These are phyloP conservation scores for Erigeron canadensis DNA, from an alignment of 129 eudicot genomes.

Conservation along the genomic window DNA sequence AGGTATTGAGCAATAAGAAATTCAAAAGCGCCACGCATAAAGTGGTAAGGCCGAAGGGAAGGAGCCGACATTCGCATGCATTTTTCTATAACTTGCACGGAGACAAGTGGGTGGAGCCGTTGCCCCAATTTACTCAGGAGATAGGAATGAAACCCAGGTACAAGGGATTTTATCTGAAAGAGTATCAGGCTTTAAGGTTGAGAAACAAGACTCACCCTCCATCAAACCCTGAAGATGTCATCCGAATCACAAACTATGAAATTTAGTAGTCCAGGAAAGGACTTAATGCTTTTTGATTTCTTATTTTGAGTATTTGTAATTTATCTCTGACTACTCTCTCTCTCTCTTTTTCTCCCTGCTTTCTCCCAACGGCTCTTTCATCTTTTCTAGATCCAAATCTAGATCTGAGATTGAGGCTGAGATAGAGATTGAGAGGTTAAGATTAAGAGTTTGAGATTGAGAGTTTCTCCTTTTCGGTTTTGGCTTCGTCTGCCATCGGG, in stretches of 20 bases:
- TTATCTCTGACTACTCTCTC: too few relatives aligned
- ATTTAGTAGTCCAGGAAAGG: slow-evolving; percentile 2
- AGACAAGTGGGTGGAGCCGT: slow-evolving; percentile 65
- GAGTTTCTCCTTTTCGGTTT: too few relatives aligned
- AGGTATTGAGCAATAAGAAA: slow-evolving; percentile 59
- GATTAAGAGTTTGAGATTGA: too few relatives aligned
- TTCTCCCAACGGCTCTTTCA: too few relatives aligned
- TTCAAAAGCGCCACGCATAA: slow-evolving; percentile 63
- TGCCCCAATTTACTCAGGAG: slow-evolving; percentile 40
- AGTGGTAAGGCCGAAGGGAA: slow-evolving; percentile 48
- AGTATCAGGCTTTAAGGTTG: slow-evolving; percentile 54
- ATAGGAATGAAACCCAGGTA: slow-evolving; percentile 48
- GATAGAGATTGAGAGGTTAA: too few relatives aligned
- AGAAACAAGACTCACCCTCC: slow-evolving; percentile 73
- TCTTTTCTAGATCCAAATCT: too few relatives aligned
- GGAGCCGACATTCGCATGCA: slow-evolving; percentile 44
- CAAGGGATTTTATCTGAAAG: slow-evolving; percentile 52
- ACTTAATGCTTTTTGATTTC: neutral
- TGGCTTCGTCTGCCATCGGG: too few relatives aligned
- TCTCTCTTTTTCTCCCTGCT: too few relatives aligned
- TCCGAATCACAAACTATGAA: slow-evolving; percentile 44
- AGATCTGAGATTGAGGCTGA: too few relatives aligned
- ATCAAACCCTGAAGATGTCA: slow-evolving; percentile 47
- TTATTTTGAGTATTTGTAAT: neutral
- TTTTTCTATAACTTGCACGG: slow-evolving; percentile 49